Conservation (phyloP, 129 eudicot genomes). For the Heracleum sosnowskyi region DNA sequence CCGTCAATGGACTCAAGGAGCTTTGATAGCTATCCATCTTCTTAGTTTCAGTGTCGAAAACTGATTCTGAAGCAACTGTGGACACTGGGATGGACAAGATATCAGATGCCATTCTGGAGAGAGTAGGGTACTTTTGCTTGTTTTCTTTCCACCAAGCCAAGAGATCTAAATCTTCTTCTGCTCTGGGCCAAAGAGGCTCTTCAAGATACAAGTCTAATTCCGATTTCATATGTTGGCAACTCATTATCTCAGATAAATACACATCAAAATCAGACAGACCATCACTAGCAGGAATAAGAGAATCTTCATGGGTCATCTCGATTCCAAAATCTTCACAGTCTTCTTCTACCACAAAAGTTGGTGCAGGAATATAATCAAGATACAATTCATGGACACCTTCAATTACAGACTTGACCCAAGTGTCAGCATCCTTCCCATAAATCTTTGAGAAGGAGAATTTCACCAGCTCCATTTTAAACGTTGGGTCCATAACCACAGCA, state of each 20-base stretch:
- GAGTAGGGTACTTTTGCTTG: conserved; percentile 49
- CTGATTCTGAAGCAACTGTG: conserved; percentile 45
- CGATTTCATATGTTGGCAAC: conserved; percentile 34
- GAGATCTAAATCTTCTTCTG: conserved; percentile 64
- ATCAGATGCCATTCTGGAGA: conserved; percentile 76
- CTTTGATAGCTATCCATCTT: conserved; percentile 57
- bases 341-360: conserved; percentile 42
- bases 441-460: conserved; percentile 44
- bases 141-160: conserved; percentile 87
- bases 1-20: conserved; percentile 38
- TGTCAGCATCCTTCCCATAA: conserved; percentile 41
- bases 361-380: conserved; percentile 60
- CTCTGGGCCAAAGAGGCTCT: conserved; percentile 51
- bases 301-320: conserved; percentile 29
- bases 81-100: conserved; percentile 62
- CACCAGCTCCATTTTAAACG: conserved; percentile 65
- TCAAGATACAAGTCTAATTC: conserved; percentile 76
- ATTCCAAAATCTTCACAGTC: conserved; percentile 20
- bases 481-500: conserved; percentile 84
- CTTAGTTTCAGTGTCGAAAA: conserved; percentile 45
- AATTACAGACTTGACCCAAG: conserved; percentile 35
- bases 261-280: conserved; percentile 49
- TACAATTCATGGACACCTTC: conserved; percentile 60
- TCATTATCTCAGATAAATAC: conserved; percentile 39
- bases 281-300: conserved; percentile 23